Base-by-base conservation (phyloP, 768 basidiomycete genomes). In the Myochromella boudieri region DNA sequence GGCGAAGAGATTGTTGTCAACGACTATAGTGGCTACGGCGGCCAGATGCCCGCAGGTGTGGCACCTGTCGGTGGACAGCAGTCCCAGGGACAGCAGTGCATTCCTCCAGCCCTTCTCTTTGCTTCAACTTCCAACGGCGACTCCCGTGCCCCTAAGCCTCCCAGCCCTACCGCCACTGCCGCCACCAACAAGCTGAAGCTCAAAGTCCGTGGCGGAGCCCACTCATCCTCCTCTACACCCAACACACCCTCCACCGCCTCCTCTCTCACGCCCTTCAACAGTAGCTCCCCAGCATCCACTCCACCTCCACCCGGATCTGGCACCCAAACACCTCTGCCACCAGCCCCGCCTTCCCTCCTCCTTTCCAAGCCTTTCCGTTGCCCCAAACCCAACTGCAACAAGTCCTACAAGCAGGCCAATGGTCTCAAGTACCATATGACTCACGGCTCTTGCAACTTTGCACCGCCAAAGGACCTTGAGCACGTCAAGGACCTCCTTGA, bases 361-460 rank as follows among this genome's bases (percentile, higher is more conserved):
- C 69, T 87, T 39, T 82, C 81, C 48, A 94, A 94, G 66, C 91
- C 92, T 3, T 95, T 93, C 80, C 78, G 82, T 37, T 97, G 94
- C 73, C 94, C 94, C 8, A 95, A 95, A 64, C 84, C 90, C 0
- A 92, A 93, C 54, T 97, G 94, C 74, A 92, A 90, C 72, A 97
- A 97, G 76, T 81, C 81, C 42, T 97, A 95, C 75, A 95, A 95
- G 74, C 93, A 95, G 67, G 91, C 91, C 33, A 97, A 97, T 56
- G 85, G 94, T 9, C 75, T 97, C 59, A 95, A 97, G 72, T 94
- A 95, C 68, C 91, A 95, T 66, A 85, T 92, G 76, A 89, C 87
- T 7, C 91, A 92, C 62, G 92, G 94, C 7, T 86, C 85, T 53
- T 97, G 94, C 68, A 93, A 92, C 65, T 95, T 93, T 64, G 87